phyloP scores from a whole-genome alignment of 2,329 filamentous ascomycete genomes.

The Beauveria scarabaeidicola region DNA sequence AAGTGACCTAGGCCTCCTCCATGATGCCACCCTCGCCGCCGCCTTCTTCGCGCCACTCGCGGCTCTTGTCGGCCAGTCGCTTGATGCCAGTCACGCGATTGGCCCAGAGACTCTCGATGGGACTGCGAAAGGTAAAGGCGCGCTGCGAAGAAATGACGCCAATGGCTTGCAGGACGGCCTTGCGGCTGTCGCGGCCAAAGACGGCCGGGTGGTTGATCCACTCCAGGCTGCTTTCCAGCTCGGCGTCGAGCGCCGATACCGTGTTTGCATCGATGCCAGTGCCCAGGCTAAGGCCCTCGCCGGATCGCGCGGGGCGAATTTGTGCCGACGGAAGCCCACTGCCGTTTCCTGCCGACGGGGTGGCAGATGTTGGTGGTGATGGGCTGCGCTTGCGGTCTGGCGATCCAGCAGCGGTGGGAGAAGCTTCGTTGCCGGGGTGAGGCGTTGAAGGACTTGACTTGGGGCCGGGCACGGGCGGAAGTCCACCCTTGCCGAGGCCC shows the following conservation, averaged over 20 bases:
- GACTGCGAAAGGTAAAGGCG: conserved; percentile 85
- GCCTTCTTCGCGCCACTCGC: conserved; percentile 84
- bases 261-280: conserved; percentile 76
- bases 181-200: conserved; percentile 86
- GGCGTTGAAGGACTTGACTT: conserved; percentile 41
- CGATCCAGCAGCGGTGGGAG: conserved; percentile 35
- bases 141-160: conserved; percentile 93
- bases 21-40: conserved; percentile 61
- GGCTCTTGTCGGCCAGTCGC: conserved; percentile 70
- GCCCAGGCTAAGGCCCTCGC: conserved; percentile 49
- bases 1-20: conserved; percentile 43
- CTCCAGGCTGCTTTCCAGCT: conserved; percentile 82
- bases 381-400: conserved; percentile 49
- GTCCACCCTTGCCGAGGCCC: conserved; percentile 86
- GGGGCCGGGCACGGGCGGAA: conserved; percentile 68
- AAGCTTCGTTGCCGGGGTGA: conserved; percentile 35
- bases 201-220: conserved; percentile 98
- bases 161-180: conserved; percentile 92
- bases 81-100: conserved; percentile 73
- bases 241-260: conserved; percentile 79
- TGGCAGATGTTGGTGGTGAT: conserved; percentile 43
- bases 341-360: conserved; percentile 31
- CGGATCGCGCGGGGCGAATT: conserved; percentile 44
- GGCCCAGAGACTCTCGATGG: conserved; percentile 85
- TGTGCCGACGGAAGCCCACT: conserved; percentile 31